Conservation (phyloP, 768 basidiomycete species). For the Nidularia pulvinata region DNA sequence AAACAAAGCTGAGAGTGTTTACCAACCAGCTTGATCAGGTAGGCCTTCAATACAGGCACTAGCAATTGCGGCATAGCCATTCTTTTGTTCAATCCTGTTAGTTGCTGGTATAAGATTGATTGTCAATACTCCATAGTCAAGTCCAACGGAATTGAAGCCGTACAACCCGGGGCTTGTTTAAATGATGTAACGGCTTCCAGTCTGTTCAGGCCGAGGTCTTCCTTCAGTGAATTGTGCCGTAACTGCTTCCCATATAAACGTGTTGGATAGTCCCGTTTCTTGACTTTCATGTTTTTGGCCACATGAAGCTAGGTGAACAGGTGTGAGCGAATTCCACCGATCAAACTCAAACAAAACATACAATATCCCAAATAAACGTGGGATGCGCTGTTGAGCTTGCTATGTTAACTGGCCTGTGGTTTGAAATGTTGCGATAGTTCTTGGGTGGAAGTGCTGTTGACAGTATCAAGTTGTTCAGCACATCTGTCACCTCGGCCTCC, state of each 20-base stretch:
- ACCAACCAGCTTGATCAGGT: slow-evolving; percentile 28
- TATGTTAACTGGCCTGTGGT: too few relatives aligned
- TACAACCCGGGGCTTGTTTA: slow-evolving; percentile 45
- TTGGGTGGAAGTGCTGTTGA: not conserved
- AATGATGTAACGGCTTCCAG: slow-evolving; percentile 24
- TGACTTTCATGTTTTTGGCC: not conserved
- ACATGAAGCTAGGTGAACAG: slow-evolving; percentile 5
- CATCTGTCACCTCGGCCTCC: not conserved
- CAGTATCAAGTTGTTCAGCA: not conserved
- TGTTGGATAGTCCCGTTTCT: not conserved
- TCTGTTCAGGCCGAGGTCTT: slow-evolving; percentile 11
- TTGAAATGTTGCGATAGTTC: slow-evolving; percentile 7
- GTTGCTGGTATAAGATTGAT: slow-evolving; percentile 35
- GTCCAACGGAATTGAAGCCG: slow-evolving; percentile 15
- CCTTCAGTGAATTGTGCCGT: too few relatives aligned
- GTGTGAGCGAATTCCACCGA: not conserved
- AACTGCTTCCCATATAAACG: not conserved
- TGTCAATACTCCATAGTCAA: not conserved
- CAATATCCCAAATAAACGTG: slow-evolving; percentile 8
- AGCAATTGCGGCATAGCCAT: slow-evolving; percentile 37
- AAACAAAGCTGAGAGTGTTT: not conserved
- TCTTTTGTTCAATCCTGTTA: slow-evolving; percentile 48
- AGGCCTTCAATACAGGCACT: slow-evolving; percentile 46
- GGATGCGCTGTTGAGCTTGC: not conserved
- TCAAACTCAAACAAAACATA: not conserved